phyloP scores from a whole-genome alignment of 1,284 basidiomycete species.

The Tausonia pullulans region DNA sequence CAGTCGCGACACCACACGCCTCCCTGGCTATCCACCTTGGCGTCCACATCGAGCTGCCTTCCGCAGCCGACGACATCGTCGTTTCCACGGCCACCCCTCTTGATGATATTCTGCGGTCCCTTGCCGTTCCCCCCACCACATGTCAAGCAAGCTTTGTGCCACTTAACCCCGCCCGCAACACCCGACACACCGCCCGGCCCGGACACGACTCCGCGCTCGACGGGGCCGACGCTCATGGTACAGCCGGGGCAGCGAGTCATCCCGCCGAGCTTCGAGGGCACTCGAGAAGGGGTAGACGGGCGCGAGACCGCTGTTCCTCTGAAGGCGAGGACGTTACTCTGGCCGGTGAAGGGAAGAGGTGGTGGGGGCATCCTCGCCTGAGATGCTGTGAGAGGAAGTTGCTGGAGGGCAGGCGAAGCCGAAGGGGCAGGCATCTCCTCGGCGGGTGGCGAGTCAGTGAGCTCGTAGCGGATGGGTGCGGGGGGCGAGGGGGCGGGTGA shows the following conservation, averaged over 20 bases:
- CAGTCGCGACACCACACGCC: slow-evolving; percentile 72
- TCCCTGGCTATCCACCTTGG: slow-evolving; percentile 57
- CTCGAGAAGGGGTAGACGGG: not conserved
- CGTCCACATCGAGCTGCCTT: slow-evolving; percentile 65
- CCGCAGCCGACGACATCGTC: slow-evolving; percentile 59
- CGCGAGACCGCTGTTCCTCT: too few relatives aligned
- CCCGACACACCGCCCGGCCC: slow-evolving; percentile 31
- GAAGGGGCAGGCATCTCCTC: too few relatives aligned
- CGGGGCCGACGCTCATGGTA: slow-evolving; percentile 53
- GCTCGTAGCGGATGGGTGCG: too few relatives aligned
- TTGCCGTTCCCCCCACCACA: slow-evolving; percentile 55
- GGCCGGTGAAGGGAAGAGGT: not conserved
- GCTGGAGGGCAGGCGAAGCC: too few relatives aligned
- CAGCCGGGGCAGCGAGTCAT: slow-evolving; percentile 53
- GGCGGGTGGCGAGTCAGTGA: too few relatives aligned
- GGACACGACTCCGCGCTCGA: slow-evolving; percentile 69
- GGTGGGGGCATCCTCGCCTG: too few relatives aligned
- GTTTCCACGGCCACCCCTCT: slow-evolving; percentile 32
- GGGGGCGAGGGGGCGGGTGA: too few relatives aligned
- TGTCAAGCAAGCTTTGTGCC: slow-evolving; percentile 62
- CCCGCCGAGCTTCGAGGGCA: slow-evolving; percentile 13
- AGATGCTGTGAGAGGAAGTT: too few relatives aligned
- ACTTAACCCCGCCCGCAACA: slow-evolving; percentile 54
- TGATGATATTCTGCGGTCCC: slow-evolving; percentile 23
- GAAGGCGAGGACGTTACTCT: not conserved